A percentile compares a stretch with the other conserved stretches of the same genome.
These are phyloP conservation scores for Medicago arabica DNA, from an alignment of 306 rosid genomes.

Conservation along the genomic window DNA sequence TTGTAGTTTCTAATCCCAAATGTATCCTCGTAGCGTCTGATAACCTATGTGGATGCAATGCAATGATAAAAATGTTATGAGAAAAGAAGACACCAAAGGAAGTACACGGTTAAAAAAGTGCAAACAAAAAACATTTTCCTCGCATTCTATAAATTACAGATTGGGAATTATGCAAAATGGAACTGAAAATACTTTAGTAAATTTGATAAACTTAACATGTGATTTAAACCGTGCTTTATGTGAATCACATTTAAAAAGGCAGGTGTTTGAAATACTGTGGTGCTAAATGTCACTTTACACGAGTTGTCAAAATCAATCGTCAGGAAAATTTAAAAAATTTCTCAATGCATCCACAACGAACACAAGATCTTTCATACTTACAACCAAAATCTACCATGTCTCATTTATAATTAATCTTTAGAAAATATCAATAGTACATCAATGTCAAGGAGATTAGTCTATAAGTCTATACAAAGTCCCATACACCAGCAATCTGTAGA, in stretches of 20 bases:
- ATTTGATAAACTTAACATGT: conserved; percentile 6
- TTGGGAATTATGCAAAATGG: conserved; percentile 24
- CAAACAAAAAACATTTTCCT: neutral
- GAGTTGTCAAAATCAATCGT: conserved; percentile 11
- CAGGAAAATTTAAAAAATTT: conserved; percentile 11
- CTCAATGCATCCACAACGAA: neutral
- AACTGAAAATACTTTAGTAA: conserved; percentile 9
- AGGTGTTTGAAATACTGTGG: neutral
- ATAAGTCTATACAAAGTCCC: conserved; percentile 5
- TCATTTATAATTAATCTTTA: conserved; percentile 25
- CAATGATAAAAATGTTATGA: conserved; percentile 25
- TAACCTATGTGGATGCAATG: conserved; percentile 50
- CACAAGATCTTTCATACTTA: conserved; percentile 26
- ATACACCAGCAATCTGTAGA: neutral
- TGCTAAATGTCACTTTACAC: conserved; percentile 7
- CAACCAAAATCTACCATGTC: conserved; percentile 28
- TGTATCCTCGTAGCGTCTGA: conserved; percentile 67
- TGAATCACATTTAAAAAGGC: neutral
- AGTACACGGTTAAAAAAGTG: neutral
- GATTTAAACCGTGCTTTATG: conserved; percentile 5
- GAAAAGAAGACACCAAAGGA: conserved; percentile 33
- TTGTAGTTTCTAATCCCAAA: conserved; percentile 68
- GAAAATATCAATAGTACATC: conserved; percentile 19
- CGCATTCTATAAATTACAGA: conserved; percentile 8
- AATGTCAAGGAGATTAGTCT: conserved; percentile 6